Evolutionary conservation across 441 rosid genomes (phyloP), one percentile per base, ranked within the genome.

Genomic region (Populus hybrid): DNA sequence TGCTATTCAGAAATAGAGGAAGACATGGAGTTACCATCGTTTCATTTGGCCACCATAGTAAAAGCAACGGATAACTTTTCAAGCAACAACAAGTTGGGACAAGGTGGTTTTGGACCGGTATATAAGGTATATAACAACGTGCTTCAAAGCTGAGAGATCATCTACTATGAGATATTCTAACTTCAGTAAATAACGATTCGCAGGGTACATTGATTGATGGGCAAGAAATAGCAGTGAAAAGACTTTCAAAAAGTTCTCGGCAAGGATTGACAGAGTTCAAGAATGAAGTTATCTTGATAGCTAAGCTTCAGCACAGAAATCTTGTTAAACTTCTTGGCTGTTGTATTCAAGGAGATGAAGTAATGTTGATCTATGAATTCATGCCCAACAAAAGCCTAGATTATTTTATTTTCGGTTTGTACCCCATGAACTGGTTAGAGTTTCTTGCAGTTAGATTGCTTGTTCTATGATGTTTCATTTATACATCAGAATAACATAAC

Each of bases 241-340:
- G 81, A 77, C 81, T 80, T 24, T 82, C 86, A 0, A 50, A 67
- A 28, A 72, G 66, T 69, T 80, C 86, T 9, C 66, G 69, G 38
- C 86, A 84, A 64, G 88, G 88, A 14, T 7, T 30, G 23, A 50
- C 59, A 30, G 84, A 86, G 35, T 86, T 82, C 70, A 82, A 78
- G 76, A 86, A 84, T n/a, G 88, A 86, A 75, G 83, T 82, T 9
- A 35, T 75, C 4, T 71, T 80, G 61, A 79, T 84, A 66, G 81
- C 84, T 3, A 80, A 86, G 50, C 88, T 85, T 82, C 85, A 81
- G 70, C 88, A 80, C 75, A 65, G 86, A 23, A 86, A 86, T 75
- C 84, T 86, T 30, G 85, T 84, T 2, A 79, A 36, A 24, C 84
- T 84, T 74, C 66, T 84, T 14, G 88, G 85, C 2, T 82, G 71